Conservation (phyloP, 2,329 filamentous ascomycete genomes). For the Triangularia setosa region DNA sequence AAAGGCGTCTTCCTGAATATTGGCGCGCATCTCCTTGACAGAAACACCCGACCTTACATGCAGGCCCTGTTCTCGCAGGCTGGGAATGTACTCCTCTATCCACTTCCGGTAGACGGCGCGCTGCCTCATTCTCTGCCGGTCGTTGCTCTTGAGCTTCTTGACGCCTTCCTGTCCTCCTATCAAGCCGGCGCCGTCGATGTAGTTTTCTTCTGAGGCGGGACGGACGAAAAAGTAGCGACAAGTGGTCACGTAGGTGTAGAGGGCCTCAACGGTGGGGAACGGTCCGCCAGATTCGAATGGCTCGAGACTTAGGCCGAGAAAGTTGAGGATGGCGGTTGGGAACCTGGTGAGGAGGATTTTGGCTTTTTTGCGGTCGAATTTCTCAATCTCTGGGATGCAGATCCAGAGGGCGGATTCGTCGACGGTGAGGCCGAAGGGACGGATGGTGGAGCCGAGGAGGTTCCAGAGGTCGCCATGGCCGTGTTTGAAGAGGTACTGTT, state of each 20-base stretch:
- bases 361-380: constrained; percentile 50
- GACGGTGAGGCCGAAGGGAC: constrained; percentile 61
- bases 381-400: constrained; percentile 65
- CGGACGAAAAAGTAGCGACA: constrained; percentile 56
- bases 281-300: constrained; percentile 46
- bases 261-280: constrained; percentile 50
- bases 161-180: constrained; percentile 31
- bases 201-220: not conserved
- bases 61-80: constrained; percentile 39
- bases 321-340: constrained; percentile 52
- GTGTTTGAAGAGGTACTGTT: constrained; percentile 54
- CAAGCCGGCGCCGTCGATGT: constrained; percentile 9
- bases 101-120: constrained; percentile 58
- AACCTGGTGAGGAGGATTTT: constrained; percentile 58
- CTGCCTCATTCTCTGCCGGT: constrained; percentile 51
- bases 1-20: constrained; percentile 52
- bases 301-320: constrained; percentile 57
- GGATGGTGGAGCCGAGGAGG: constrained; percentile 58
- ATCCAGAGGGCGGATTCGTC: constrained; percentile 62
- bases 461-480: constrained; percentile 71
- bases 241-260: constrained; percentile 59
- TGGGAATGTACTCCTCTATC: constrained; percentile 60
- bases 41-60: constrained; percentile 24
- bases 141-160: constrained; percentile 47
- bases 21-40: constrained; percentile 34